phyloP scores from a whole-genome alignment of 352 stramenopile species.

The Globisporangium uncinulatum region DNA sequence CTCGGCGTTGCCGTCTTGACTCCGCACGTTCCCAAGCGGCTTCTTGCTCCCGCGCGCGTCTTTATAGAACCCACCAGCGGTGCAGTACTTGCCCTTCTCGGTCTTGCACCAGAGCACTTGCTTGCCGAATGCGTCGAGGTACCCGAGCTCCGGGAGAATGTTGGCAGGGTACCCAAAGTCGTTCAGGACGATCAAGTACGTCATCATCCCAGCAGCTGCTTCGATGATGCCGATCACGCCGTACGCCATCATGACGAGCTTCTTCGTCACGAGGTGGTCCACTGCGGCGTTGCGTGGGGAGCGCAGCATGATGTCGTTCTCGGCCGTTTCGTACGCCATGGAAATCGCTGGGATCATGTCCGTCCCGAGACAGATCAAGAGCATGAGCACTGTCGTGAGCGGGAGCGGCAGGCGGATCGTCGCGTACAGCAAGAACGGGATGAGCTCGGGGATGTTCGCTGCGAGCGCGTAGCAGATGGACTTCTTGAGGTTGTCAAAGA shows the following conservation, averaged over 20 bases:
- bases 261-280: conserved; percentile 87
- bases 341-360: conserved; percentile 94
- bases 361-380: conserved; percentile 89
- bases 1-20: conserved; percentile 23
- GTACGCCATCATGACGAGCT: conserved; percentile 86
- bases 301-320: conserved; percentile 87
- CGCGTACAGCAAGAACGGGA: conserved; percentile 84
- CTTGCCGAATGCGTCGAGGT: conserved; percentile 78
- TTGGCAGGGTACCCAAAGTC: conserved; percentile 82
- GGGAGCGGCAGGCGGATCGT: conserved; percentile 83
- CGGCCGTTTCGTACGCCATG: conserved; percentile 87
- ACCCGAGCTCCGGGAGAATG: conserved; percentile 80
- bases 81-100: conserved; percentile 52
- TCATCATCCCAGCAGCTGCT: conserved; percentile 81
- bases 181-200: conserved; percentile 86
- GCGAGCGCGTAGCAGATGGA: conserved; percentile 95
- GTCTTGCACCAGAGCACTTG: conserved; percentile 84
- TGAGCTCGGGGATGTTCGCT: conserved; percentile 88
- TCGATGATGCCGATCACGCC: conserved; percentile 87
- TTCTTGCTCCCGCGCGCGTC: conserved; percentile 16
- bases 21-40: conserved; percentile 23
- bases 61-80: conserved; percentile 61
- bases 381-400: conserved; percentile 89
- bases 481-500: conserved; percentile 21
- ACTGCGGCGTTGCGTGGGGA: conserved; percentile 68